Conservation (phyloP, 2,329 filamentous ascomycete genomes). For the Sarocladiaceae sp. region DNA sequence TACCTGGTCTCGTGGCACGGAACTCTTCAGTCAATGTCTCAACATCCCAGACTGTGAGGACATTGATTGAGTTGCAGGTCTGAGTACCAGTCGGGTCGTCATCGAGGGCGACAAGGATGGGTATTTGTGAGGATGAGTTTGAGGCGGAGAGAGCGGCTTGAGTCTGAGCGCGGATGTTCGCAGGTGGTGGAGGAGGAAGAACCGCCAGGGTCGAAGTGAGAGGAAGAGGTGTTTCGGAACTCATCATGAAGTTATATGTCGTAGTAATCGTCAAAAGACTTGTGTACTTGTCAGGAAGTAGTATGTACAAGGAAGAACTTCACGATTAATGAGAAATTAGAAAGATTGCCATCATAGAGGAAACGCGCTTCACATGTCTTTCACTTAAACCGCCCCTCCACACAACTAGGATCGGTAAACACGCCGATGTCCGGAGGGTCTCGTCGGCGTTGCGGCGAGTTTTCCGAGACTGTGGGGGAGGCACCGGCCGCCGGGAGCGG, state of each 20-base stretch:
- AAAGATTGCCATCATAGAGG: too few species aligned
- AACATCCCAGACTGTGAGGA: constrained; percentile 50
- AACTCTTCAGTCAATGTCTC: constrained; percentile 41
- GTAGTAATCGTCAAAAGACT: too few species aligned
- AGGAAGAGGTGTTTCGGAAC: neutral
- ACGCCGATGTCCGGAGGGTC: neutral
- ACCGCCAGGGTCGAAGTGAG: constrained; percentile 19
- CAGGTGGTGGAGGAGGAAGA: constrained; percentile 25
- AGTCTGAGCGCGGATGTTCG: constrained; percentile 17
- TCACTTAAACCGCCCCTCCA: neutral
- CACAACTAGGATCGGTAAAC: neutral
- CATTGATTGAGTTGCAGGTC: constrained; percentile 53
- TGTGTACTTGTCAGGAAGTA: too few species aligned
- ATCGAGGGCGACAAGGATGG: constrained; percentile 39
- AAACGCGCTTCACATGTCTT: neutral
- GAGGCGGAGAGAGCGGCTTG: neutral
- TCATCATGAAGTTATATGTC: neutral
- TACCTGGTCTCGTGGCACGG: constrained; percentile 23
- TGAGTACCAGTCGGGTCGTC: constrained; percentile 58
- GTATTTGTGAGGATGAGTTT: constrained; percentile 10
- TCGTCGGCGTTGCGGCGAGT: neutral
- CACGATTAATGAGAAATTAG: too few species aligned
- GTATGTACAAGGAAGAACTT: too few species aligned
- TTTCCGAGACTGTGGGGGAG: neutral
- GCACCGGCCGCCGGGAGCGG: neutral